A percentile compares a stretch with the other conserved stretches of the same genome.
Evolutionary conservation across 2,329 filamentous ascomycete species (phyloP).

Genomic region (Kalmusia sp.): DNA sequence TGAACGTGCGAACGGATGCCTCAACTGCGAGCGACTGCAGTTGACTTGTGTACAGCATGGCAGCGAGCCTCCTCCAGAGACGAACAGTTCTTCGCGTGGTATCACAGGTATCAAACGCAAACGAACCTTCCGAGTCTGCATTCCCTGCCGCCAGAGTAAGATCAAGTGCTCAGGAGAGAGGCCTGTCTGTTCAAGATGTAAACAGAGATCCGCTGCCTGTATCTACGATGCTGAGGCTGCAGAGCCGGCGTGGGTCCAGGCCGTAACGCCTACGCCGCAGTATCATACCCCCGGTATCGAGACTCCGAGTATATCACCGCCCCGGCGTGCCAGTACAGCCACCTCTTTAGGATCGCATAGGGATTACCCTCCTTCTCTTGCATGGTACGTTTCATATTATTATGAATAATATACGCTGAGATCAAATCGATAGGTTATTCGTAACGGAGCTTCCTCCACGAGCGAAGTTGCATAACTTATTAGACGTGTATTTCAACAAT

Average conservation of each 20-base stretch:
- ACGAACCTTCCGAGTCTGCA: constrained; percentile 39
- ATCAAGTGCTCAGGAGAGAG: constrained; percentile 42
- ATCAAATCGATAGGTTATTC: constrained; percentile 25
- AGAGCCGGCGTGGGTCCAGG: constrained; percentile 42
- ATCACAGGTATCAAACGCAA: constrained; percentile 39
- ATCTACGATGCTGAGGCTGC: constrained; percentile 37
- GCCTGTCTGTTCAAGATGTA: constrained; percentile 36
- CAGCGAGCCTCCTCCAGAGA: constrained; percentile 21
- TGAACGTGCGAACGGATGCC: constrained; percentile 37
- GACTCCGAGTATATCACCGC: constrained; percentile 22
- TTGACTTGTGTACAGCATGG: constrained; percentile 35
- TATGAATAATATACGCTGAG: not conserved
- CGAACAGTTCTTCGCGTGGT: constrained; percentile 22
- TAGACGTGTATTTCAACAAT: constrained; percentile 42
- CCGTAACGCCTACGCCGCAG: constrained; percentile 22
- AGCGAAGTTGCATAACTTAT: constrained; percentile 30
- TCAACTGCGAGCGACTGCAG: constrained; percentile 39
- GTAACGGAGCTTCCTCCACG: constrained; percentile 30
- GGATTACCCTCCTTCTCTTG: constrained; percentile 29
- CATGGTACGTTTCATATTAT: constrained; percentile 21
- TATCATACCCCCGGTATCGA: constrained; percentile 16
- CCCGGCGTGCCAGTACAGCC: constrained; percentile 18
- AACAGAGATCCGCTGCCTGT: constrained; percentile 31
- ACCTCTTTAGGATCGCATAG: constrained; percentile 17
- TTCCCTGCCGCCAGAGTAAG: constrained; percentile 39